A percentile compares a stretch with the other conserved stretches of the same genome.
phyloP scores from a whole-genome alignment of 345 rosid species.

The Hirschfeldia incana region DNA sequence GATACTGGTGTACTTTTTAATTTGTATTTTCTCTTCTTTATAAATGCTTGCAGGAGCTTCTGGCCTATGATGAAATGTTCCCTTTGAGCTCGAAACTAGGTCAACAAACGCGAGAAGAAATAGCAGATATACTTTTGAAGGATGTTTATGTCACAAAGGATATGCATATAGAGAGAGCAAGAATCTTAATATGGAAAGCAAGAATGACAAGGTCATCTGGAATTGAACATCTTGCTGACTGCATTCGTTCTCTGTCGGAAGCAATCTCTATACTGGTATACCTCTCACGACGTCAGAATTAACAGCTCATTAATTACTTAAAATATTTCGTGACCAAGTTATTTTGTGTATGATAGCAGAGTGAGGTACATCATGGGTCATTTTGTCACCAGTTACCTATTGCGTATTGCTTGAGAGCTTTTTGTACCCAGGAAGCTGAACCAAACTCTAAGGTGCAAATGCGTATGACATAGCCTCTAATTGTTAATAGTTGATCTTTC shows the following conservation, averaged over 20 bases:
- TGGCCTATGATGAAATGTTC: constrained; percentile 60
- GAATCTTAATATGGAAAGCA: constrained; percentile 67
- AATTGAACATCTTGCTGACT: constrained; percentile 49
- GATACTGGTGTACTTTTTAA: constrained; percentile 6
- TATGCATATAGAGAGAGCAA: constrained; percentile 50
- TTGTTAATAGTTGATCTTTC: constrained; percentile 11
- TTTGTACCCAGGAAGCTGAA: constrained; percentile 68
- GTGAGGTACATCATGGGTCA: constrained; percentile 29
- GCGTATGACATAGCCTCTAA: constrained; percentile 39
- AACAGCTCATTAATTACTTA: neutral
- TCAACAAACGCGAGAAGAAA: constrained; percentile 54
- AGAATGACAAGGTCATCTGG: constrained; percentile 54
- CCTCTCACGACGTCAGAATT: constrained; percentile 4
- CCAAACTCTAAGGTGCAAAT: constrained; percentile 78
- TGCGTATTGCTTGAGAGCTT: constrained; percentile 72
- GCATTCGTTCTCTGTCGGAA: constrained; percentile 64
- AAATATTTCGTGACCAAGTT: constrained; percentile 21
- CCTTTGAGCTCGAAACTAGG: constrained; percentile 54
- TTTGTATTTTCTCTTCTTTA: constrained; percentile 13
- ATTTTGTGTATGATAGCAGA: constrained; percentile 40
- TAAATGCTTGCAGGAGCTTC: constrained; percentile 62
- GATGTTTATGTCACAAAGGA: constrained; percentile 45
- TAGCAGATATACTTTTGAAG: constrained; percentile 57
- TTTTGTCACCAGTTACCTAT: constrained; percentile 56
- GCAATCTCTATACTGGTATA: constrained; percentile 67